A percentile compares a stretch with the other conserved stretches of the same genome.
Evolutionary conservation across 805 yeast species (phyloP).

Genomic region (Metahyphopichia silvanorum): DNA sequence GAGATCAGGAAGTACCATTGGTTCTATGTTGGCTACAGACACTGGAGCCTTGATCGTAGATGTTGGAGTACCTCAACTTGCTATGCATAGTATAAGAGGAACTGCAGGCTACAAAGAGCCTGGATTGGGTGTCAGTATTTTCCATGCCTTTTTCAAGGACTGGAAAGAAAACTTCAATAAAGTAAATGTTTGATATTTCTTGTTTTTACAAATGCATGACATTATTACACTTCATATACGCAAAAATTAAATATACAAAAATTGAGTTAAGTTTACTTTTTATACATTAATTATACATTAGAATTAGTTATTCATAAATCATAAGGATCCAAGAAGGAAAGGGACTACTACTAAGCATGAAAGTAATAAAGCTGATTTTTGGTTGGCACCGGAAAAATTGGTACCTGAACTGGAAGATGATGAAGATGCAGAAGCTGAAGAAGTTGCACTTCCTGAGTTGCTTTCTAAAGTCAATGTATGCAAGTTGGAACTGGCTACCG

Average conservation of each 20-base stretch:
- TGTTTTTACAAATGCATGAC: too few species aligned
- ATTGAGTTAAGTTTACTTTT: background rate
- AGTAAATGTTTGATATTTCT: too few species aligned
- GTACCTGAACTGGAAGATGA: constrained; percentile 1
- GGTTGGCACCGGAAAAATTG: background rate
- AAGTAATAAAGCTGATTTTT: constrained; percentile 4
- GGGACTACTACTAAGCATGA: constrained; percentile 6
- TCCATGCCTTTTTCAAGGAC: constrained; percentile 24
- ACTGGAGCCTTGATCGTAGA: constrained; percentile 38
- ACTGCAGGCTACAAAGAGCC: constrained; percentile 37
- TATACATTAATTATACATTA: background rate
- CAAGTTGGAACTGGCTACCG: constrained; percentile 3
- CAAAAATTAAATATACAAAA: constrained; percentile 5
- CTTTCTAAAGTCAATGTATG: constrained; percentile 4
- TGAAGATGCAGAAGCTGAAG: constrained; percentile 1
- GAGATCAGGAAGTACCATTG: constrained; percentile 43
- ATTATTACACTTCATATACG: too few species aligned
- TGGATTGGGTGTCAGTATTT: constrained; percentile 34
- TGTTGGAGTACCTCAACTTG: constrained; percentile 39
- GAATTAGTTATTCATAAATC: constrained; percentile 2
- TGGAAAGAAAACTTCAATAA: too few species aligned
- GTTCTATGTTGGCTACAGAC: constrained; percentile 34
- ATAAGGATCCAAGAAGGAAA: constrained; percentile 7
- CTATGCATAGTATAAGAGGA: constrained; percentile 42
- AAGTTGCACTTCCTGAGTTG: constrained; percentile 2